A percentile compares a stretch with the other conserved stretches of the same genome.
Conservation (phyloP, 208 protist genomes). For the Trypanosoma theileri region DNA sequence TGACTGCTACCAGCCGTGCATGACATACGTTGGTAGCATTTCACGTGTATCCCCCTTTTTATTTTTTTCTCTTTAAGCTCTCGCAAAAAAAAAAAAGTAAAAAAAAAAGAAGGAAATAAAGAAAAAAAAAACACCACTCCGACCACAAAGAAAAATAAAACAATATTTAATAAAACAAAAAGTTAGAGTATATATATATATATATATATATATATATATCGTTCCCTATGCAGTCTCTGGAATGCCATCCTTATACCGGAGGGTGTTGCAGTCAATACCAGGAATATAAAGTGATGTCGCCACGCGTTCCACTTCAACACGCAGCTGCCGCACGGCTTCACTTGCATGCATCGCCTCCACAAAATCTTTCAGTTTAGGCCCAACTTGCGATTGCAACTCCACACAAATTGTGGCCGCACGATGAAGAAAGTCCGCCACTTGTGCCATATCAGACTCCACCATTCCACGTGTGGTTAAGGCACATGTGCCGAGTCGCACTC, state of each 20-base stretch:
- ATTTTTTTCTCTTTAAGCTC: background rate
- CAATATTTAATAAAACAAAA: background rate
- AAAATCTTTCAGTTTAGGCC: conserved; percentile 82
- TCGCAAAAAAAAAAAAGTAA: conserved; percentile 19
- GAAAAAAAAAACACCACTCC: background rate
- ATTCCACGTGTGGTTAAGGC: conserved; percentile 96
- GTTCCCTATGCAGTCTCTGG: conserved; percentile 22
- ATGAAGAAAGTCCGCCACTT: conserved; percentile 91
- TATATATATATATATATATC: conserved; percentile 19
- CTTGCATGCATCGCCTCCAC: conserved; percentile 42
- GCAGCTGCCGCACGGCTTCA: conserved; percentile 50
- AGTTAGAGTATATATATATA: background rate
- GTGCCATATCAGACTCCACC: conserved; percentile 87
- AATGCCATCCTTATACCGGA: conserved; percentile 79
- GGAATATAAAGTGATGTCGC: conserved; percentile 87
- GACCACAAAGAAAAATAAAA: no score
- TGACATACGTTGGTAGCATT: background rate
- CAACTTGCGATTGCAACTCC: conserved; percentile 57
- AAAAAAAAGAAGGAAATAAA: conserved; percentile 20
- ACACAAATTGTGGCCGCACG: conserved; percentile 79
- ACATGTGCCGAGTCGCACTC: conserved; percentile 95
- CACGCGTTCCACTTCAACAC: conserved; percentile 82
- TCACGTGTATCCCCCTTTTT: no score
- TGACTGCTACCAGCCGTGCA: conserved; percentile 4
- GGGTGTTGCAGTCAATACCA: conserved; percentile 59